Evolutionary conservation across 2,329 filamentous ascomycete species (phyloP).

Genomic region (Trichoderma atrobrunneum): DNA sequence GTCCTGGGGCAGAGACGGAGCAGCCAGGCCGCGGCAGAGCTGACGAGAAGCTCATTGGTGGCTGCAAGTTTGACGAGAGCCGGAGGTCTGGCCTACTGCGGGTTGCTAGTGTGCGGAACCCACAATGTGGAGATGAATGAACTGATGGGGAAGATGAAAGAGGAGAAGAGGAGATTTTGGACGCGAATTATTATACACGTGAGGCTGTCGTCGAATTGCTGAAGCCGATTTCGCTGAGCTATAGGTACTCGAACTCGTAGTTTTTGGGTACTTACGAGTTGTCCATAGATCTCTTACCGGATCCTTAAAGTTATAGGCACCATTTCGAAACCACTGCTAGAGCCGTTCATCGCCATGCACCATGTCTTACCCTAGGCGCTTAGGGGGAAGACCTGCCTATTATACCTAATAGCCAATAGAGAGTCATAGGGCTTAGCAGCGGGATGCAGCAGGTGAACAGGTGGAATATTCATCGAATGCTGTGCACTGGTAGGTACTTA

Average conservation of each 20-base stretch:
- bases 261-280: background rate
- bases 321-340: background rate
- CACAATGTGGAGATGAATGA: slow-evolving; percentile 6
- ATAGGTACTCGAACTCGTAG: background rate
- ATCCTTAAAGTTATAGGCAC: background rate
- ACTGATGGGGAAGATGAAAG: background rate
- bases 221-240: background rate
- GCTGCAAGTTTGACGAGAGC: slow-evolving; percentile 3
- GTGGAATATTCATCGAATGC: background rate
- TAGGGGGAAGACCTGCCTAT: background rate
- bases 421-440: background rate
- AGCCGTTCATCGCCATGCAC: background rate
- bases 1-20: slow-evolving; percentile 1
- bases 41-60: slow-evolving; percentile 12
- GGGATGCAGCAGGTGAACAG: background rate
- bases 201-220: background rate
- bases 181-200: background rate
- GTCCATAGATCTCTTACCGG: background rate
- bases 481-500: background rate
- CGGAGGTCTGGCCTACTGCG: background rate
- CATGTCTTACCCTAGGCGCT: background rate
- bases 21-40: slow-evolving; percentile 2
- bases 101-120: background rate
- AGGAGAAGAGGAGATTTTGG: background rate
- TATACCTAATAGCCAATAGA: background rate